These are phyloP conservation scores for Fusarium mundagurra DNA, from an alignment of 2,329 filamentous ascomycete species.

Conservation along the genomic window DNA sequence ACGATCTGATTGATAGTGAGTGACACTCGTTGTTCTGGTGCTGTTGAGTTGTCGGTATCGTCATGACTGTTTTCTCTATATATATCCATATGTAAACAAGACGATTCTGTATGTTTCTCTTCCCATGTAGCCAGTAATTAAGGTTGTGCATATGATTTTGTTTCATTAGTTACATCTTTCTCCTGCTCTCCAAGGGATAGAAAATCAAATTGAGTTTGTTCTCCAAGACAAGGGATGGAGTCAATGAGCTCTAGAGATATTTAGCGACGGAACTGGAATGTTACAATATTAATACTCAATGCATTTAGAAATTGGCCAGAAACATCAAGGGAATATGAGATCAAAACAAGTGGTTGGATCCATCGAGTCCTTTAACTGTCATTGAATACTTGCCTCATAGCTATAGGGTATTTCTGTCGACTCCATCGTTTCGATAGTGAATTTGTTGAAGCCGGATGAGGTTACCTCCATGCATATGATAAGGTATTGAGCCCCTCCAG, in stretches of 20 bases:
- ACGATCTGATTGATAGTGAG: constrained; percentile 6
- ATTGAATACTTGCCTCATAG: background rate
- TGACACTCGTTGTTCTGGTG: background rate
- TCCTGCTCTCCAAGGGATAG: background rate
- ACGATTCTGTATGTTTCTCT: background rate
- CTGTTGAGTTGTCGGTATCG: background rate
- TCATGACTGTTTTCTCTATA: background rate
- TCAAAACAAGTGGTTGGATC: background rate
- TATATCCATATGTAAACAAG: background rate
- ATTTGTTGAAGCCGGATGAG: background rate
- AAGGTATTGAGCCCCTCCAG: background rate
- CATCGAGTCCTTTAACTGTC: background rate
- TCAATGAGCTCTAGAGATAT: background rate
- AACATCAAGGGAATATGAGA: background rate
- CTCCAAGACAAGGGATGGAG: background rate
- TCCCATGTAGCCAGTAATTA: background rate
- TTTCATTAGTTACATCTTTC: background rate
- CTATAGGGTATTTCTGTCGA: background rate
- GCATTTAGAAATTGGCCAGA: background rate
- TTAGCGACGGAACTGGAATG: background rate
- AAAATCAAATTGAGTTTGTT: background rate
- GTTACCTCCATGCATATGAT: background rate
- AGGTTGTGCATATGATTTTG: background rate
- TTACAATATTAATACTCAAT: background rate
- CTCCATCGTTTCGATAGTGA: background rate